These are phyloP conservation scores for Fusarium pseudoanthophilum DNA, from an alignment of 2,329 filamentous ascomycete genomes.

Conservation along the genomic window DNA sequence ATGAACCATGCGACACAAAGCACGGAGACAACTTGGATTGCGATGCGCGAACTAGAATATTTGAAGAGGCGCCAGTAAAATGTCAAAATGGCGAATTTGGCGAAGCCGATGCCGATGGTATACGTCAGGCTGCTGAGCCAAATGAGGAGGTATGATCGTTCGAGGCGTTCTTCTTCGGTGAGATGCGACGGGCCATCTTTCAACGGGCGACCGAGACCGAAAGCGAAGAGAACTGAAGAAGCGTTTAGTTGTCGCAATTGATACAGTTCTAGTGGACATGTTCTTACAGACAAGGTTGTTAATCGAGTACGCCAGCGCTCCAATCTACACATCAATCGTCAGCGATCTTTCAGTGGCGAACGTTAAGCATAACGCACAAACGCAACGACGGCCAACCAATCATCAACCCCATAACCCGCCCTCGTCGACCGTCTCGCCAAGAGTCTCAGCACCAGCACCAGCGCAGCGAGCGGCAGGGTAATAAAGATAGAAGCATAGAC, in stretches of 20 bases:
- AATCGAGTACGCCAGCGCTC: slow-evolving; percentile 17
- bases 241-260: background rate
- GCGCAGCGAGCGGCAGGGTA: slow-evolving; percentile 27
- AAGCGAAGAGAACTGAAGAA: background rate
- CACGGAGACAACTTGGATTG: slow-evolving; percentile 41
- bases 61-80: slow-evolving; percentile 48
- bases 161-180: slow-evolving; percentile 9
- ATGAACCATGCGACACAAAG: slow-evolving; percentile 41
- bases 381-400: slow-evolving; percentile 31
- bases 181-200: slow-evolving; percentile 15
- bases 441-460: slow-evolving; percentile 32
- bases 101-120: slow-evolving; percentile 38
- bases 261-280: accelerated
- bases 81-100: slow-evolving; percentile 43
- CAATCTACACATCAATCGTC: background rate
- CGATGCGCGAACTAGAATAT: slow-evolving; percentile 39
- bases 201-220: slow-evolving; percentile 23
- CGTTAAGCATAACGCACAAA: slow-evolving; percentile 18
- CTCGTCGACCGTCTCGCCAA: slow-evolving; percentile 29
- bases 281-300: slow-evolving; percentile 20
- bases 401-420: slow-evolving; percentile 33
- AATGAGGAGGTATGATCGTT: slow-evolving; percentile 32
- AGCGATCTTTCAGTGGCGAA: background rate
- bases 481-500: slow-evolving; percentile 30
- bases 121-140: slow-evolving; percentile 44